Conservation (phyloP, 495 filamentous ascomycete genomes). For the Beverwykella pulmonaria region DNA sequence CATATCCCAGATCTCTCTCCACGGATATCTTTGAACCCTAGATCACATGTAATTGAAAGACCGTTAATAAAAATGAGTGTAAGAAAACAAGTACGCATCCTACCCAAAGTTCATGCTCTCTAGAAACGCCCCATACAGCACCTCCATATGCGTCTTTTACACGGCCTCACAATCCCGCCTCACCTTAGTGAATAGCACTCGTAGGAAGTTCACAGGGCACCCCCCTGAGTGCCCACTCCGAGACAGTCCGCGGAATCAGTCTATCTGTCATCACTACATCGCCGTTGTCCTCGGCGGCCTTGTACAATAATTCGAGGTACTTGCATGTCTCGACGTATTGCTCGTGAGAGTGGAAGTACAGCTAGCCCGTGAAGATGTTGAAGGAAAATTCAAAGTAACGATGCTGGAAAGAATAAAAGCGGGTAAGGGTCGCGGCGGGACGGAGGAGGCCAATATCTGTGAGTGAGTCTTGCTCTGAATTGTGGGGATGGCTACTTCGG, state of each 20-base stretch:
- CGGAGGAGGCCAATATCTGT: not conserved
- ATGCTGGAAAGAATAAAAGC: no score
- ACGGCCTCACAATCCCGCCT: conserved; percentile 56
- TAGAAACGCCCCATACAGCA: conserved; percentile 54
- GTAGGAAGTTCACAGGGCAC: conserved; percentile 60
- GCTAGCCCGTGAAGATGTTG: conserved; percentile 68
- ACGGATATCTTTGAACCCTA: no score
- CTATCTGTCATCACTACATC: conserved; percentile 47
- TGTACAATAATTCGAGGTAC: conserved; percentile 54
- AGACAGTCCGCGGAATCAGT: conserved; percentile 46
- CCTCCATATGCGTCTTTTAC: conserved; percentile 58
- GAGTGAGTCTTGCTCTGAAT: no score
- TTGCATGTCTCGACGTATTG: conserved; percentile 59
- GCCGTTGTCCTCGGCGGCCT: conserved; percentile 39
- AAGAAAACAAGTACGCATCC: not conserved
- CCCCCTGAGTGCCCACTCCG: conserved; percentile 33
- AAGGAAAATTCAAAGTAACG: no score
- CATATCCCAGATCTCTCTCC: not conserved
- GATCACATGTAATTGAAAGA: no score
- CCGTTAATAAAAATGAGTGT: no score
- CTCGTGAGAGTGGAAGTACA: conserved; percentile 59
- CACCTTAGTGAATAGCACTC: conserved; percentile 53
- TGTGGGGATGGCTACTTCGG: not conserved
- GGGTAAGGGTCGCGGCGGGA: not conserved
- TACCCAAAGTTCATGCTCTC: conserved; percentile 41